Conservation (phyloP, 1,139 yeast species). For the Suhomyces bolitotheri region DNA sequence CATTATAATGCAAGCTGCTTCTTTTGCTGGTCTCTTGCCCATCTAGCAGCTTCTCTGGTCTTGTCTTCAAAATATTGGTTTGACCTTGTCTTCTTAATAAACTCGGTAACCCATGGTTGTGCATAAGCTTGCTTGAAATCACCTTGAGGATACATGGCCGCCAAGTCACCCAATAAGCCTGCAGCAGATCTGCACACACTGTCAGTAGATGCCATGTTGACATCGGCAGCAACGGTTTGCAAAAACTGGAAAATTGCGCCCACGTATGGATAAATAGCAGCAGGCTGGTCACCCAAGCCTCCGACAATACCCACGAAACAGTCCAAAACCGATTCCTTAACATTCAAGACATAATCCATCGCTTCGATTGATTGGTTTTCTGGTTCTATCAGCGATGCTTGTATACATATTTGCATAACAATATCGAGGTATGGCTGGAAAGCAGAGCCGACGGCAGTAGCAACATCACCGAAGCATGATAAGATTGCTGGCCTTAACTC, state of each 20-base stretch:
- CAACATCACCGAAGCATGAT: conserved; percentile 96
- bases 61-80: conserved; percentile 59
- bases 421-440: conserved; percentile 76
- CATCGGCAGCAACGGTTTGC: conserved; percentile 58
- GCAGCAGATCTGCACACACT: conserved; percentile 74
- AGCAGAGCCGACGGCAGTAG: conserved; percentile 76
- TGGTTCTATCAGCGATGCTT: conserved; percentile 55
- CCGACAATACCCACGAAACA: conserved; percentile 95
- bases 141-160: conserved; percentile 80
- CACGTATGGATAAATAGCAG: conserved; percentile 62
- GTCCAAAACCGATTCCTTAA: conserved; percentile 86
- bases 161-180: conserved; percentile 90
- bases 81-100: conserved; percentile 71
- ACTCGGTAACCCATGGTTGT: conserved; percentile 76
- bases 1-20: conserved; percentile 34
- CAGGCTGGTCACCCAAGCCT: conserved; percentile 74
- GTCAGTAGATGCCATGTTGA: conserved; percentile 60
- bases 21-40: conserved; percentile 93
- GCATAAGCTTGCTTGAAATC: conserved; percentile 63
- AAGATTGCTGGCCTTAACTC: conserved; percentile 85
- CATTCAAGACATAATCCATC: conserved; percentile 67
- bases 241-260: conserved; percentile 72
- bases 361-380: conserved; percentile 69
- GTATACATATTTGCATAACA: conserved; percentile 70
- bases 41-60: conserved; percentile 87